phyloP scores from a whole-genome alignment of 331 rosid species.

The Rhamnella rubrinervis region DNA sequence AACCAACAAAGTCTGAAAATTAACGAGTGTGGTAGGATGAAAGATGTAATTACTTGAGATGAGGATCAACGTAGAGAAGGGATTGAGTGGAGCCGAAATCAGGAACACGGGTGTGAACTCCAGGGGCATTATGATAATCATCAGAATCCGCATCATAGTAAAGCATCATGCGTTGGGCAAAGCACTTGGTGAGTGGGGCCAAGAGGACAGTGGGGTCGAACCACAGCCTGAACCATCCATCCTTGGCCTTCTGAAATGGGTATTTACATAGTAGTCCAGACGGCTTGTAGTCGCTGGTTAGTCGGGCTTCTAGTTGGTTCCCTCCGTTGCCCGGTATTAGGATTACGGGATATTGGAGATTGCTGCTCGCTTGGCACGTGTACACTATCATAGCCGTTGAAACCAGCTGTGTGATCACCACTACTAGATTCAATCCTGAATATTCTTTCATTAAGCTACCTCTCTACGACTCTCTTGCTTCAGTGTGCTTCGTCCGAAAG shows the following conservation, averaged over 20 bases:
- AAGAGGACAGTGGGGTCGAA: conserved; percentile 65
- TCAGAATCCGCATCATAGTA: conserved; percentile 43
- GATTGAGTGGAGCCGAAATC: conserved; percentile 71
- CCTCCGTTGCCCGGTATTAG: conserved; percentile 87
- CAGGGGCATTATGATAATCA: conserved; percentile 71
- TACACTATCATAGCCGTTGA: conserved; percentile 39
- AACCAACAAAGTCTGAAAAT: not conserved
- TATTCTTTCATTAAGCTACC: conserved; percentile 11
- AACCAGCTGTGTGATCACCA: not conserved
- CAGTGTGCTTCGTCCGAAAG: too few relatives aligned
- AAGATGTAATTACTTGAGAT: conserved; percentile 54
- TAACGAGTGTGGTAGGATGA: not conserved
- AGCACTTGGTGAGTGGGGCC: conserved; percentile 72
- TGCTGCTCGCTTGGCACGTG: conserved; percentile 38
- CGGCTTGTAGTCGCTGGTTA: conserved; percentile 53
- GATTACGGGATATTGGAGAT: conserved; percentile 59
- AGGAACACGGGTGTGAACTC: conserved; percentile 66
- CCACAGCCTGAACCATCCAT: conserved; percentile 91
- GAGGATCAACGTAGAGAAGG: conserved; percentile 77
- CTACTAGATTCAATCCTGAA: not conserved
- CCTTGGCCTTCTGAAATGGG: conserved; percentile 43
- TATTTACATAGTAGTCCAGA: conserved; percentile 57
- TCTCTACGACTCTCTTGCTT: not conserved
- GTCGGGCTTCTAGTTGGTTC: conserved; percentile 81
- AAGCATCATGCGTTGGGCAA: conserved; percentile 84